Percentiles rank a stretch among this genome's conserved stretches.
Evolutionary conservation across 2,329 filamentous ascomycete species (phyloP).

Genomic region (Trichoderma brevicompactum): DNA sequence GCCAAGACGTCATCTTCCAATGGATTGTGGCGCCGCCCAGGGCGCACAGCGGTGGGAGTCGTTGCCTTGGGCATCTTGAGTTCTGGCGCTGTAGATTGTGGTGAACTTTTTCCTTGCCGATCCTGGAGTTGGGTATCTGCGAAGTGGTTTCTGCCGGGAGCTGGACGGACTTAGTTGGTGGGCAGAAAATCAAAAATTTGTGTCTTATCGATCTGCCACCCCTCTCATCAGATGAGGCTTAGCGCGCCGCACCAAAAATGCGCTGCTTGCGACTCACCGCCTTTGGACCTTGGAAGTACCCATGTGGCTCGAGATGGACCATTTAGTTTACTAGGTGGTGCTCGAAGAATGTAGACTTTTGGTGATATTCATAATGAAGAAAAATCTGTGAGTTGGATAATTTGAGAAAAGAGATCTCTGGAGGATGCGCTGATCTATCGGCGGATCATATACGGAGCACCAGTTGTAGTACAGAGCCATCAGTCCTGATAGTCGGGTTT

Average conservation of each 20-base stretch:
- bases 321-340: too few relatives aligned
- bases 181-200: conserved; percentile 44
- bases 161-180: conserved; percentile 30
- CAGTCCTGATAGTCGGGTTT: not conserved
- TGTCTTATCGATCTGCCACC: conserved; percentile 48
- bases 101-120: not conserved
- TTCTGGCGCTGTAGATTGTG: not conserved
- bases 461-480: not conserved
- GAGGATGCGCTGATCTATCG: not conserved
- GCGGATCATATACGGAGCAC: not conserved
- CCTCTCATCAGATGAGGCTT: conserved; percentile 41
- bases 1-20: conserved; percentile 85
- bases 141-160: conserved; percentile 12
- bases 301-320: not conserved
- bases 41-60: conserved; percentile 60
- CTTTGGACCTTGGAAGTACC: conserved; percentile 30
- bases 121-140: not conserved
- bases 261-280: conserved; percentile 39
- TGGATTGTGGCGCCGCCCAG: conserved; percentile 79
- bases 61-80: conserved; percentile 78
- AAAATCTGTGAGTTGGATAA: not conserved
- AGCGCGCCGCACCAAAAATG: conserved; percentile 32
- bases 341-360: too few relatives aligned
- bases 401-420: not conserved
- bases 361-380: too few relatives aligned